Percentiles rank a stretch among this genome's conserved stretches.
These are phyloP conservation scores for Naganishia vaughanmartiniae DNA, from an alignment of 768 basidiomycete species.

Conservation along the genomic window DNA sequence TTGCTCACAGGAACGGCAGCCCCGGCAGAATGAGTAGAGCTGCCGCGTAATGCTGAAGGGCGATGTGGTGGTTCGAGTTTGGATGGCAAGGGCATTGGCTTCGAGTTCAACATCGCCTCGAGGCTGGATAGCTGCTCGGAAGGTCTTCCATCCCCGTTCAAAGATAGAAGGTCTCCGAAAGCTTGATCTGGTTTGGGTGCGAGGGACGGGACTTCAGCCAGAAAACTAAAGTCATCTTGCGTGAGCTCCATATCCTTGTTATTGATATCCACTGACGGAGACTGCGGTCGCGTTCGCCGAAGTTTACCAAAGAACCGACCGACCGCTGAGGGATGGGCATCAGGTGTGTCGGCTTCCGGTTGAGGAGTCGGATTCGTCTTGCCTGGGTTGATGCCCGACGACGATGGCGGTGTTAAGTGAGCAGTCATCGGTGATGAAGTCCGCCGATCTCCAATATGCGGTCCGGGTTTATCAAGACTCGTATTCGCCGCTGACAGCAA, in stretches of 20 bases:
- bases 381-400: conserved; percentile 8
- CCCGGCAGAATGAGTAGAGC: conserved; percentile 4
- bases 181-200: conserved; percentile 30
- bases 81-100: conserved; percentile 36
- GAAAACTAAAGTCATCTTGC: conserved; percentile 75
- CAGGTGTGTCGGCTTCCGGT: neutral
- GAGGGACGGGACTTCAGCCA: conserved; percentile 54
- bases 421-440: neutral
- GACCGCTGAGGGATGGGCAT: conserved; percentile 62
- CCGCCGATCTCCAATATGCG: neutral
- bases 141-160: conserved; percentile 31
- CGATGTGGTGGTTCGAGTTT: conserved; percentile 44
- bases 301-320: conserved; percentile 80
- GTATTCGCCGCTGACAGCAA: conserved; percentile 15
- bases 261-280: conserved; percentile 51
- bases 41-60: conserved; percentile 20
- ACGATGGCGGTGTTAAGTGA: conserved; percentile 1
- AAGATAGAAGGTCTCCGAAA: conserved; percentile 59
- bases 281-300: conserved; percentile 51
- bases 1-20: conserved; percentile 9
- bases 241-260: conserved; percentile 67
- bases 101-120: conserved; percentile 42
- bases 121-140: conserved; percentile 40
- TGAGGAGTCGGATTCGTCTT: neutral
- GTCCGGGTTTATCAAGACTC: neutral